Evolutionary conservation across 768 basidiomycete species (phyloP).

Genomic region (Fibroporia radiculosa): DNA sequence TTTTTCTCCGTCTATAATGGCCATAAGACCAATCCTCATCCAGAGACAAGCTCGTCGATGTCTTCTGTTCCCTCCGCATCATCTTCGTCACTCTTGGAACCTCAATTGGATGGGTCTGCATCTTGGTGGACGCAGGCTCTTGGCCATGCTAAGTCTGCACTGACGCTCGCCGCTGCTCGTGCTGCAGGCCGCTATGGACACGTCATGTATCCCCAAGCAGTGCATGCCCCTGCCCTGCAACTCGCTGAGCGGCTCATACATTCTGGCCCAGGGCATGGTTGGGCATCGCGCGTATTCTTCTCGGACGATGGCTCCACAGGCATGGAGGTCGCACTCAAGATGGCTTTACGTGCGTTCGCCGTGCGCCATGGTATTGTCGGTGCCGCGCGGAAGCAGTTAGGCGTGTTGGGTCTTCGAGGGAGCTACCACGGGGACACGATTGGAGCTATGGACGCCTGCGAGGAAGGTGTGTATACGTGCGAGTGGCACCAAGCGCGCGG

Average conservation of each 20-base stretch:
- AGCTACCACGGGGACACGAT: slow-evolving; percentile 99
- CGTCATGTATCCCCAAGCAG: slow-evolving; percentile 90
- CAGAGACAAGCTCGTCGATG: neutral
- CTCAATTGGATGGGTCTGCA: slow-evolving; percentile 85
- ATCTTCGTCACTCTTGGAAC: slow-evolving; percentile 36
- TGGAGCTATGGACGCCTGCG: slow-evolving; percentile 92
- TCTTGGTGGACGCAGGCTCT: slow-evolving; percentile 98
- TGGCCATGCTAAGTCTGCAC: slow-evolving; percentile 70
- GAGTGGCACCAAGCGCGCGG: slow-evolving; percentile 95
- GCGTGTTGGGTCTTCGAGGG: slow-evolving; percentile 80
- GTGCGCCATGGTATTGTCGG: slow-evolving; percentile 30
- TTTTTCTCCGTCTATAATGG: slow-evolving; percentile 69
- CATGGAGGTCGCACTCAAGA: slow-evolving; percentile 97
- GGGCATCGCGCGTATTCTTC: slow-evolving; percentile 89
- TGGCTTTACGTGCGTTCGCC: slow-evolving; percentile 76
- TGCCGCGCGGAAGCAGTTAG: slow-evolving; percentile 36
- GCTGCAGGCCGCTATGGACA: slow-evolving; percentile 95
- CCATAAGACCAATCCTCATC: slow-evolving; percentile 10
- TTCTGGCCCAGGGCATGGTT: slow-evolving; percentile 76
- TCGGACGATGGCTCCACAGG: slow-evolving; percentile 94
- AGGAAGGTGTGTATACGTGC: slow-evolving; percentile 87
- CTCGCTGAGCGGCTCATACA: slow-evolving; percentile 74
- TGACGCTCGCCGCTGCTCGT: slow-evolving; percentile 80
- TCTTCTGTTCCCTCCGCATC: slow-evolving; percentile 1
- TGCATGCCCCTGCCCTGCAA: slow-evolving; percentile 76